Percentiles rank a stretch among this genome's conserved stretches.
Evolutionary conservation across 2,329 filamentous ascomycete species (phyloP).

Genomic region (Fusarium napiforme): DNA sequence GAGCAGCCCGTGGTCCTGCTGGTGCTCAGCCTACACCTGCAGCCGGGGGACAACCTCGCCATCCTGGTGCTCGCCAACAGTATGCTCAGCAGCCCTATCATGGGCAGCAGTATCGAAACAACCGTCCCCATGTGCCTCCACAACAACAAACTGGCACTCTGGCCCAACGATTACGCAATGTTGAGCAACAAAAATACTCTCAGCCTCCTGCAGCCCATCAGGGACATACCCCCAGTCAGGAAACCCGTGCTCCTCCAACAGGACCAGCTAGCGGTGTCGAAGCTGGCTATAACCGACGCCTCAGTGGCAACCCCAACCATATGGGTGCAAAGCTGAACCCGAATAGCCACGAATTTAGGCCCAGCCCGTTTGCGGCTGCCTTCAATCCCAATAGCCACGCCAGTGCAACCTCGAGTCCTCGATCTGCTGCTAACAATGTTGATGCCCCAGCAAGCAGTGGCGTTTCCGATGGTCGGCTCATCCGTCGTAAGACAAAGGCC

Average conservation of each 20-base stretch:
- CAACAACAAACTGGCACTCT: constrained; percentile 59
- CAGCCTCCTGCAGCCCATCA: constrained; percentile 56
- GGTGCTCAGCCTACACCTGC: constrained; percentile 48
- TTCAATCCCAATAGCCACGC: constrained; percentile 79
- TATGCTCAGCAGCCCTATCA: constrained; percentile 61
- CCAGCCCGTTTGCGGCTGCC: constrained; percentile 80
- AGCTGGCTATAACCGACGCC: constrained; percentile 63
- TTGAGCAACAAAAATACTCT: constrained; percentile 64
- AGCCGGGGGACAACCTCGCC: constrained; percentile 53
- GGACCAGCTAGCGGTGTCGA: constrained; percentile 73
- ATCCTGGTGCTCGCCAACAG: constrained; percentile 60
- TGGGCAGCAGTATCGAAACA: constrained; percentile 59
- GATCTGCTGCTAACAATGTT: constrained; percentile 66
- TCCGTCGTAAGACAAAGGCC: constrained; percentile 77
- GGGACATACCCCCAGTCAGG: constrained; percentile 65
- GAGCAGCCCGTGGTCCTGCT: constrained; percentile 49
- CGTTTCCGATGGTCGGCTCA: constrained; percentile 57
- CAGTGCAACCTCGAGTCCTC: constrained; percentile 79
- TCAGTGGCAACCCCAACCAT: constrained; percentile 62
- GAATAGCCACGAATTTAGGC: constrained; percentile 82
- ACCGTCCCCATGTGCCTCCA: constrained; percentile 56
- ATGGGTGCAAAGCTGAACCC: constrained; percentile 70
- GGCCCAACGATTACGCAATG: constrained; percentile 61
- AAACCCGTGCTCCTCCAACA: constrained; percentile 77
- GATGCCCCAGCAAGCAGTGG: constrained; percentile 45